Conservation (phyloP, 805 yeast genomes). For the Hanseniaspora clermontiae region DNA sequence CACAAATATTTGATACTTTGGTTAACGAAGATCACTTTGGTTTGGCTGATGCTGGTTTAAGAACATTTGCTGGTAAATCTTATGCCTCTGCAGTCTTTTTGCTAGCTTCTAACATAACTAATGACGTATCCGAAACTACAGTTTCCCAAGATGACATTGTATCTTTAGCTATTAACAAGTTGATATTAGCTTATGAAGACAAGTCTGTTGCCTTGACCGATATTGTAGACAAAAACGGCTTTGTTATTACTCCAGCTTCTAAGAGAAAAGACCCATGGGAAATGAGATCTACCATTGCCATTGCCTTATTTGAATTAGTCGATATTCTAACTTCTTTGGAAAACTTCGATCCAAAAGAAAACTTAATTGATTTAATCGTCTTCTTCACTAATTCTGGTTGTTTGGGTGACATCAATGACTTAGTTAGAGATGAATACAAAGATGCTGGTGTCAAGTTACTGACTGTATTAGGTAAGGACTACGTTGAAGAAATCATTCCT, state of each 20-base stretch:
- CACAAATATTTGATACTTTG: slow-evolving; percentile 32
- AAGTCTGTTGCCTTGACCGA: slow-evolving; percentile 68
- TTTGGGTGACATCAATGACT: slow-evolving; percentile 57
- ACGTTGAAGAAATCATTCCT: slow-evolving; percentile 65
- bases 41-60: slow-evolving; percentile 48
- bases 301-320: slow-evolving; percentile 38
- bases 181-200: slow-evolving; percentile 45
- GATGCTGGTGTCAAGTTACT: slow-evolving; percentile 78
- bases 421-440: slow-evolving; percentile 70
- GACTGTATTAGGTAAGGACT: slow-evolving; percentile 46
- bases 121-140: slow-evolving; percentile 15
- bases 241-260: slow-evolving; percentile 48
- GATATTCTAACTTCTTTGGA: neutral
- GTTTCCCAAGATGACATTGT: slow-evolving; percentile 16
- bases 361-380: slow-evolving; percentile 43
- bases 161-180: slow-evolving; percentile 29
- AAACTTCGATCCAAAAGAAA: slow-evolving; percentile 33
- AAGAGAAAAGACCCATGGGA: slow-evolving; percentile 73
- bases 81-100: slow-evolving; percentile 44
- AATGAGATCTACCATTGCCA: slow-evolving; percentile 68
- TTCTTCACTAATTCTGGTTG: slow-evolving; percentile 55
- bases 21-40: slow-evolving; percentile 37
- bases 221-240: slow-evolving; percentile 64
- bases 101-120: slow-evolving; percentile 19
- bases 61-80: slow-evolving; percentile 62